Evolutionary conservation across 2,329 filamentous ascomycete genomes (phyloP).

Genomic region (Calcarisporium arbuscula): DNA sequence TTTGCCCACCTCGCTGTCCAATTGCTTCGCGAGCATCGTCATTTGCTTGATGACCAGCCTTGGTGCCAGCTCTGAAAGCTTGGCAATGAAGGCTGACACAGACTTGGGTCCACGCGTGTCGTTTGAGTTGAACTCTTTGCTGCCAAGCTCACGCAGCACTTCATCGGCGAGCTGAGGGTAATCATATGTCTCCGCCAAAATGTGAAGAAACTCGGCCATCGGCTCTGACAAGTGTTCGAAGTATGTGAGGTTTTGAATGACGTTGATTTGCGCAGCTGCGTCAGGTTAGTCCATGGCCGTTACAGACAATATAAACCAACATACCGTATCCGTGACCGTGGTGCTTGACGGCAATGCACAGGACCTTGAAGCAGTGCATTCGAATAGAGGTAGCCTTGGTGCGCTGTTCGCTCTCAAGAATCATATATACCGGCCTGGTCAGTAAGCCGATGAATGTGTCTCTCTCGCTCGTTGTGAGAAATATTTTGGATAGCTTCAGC

Average conservation of each 20-base stretch:
- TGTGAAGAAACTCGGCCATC: slow-evolving; percentile 97
- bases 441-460: slow-evolving; percentile 92
- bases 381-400: slow-evolving; percentile 83
- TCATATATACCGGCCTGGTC: slow-evolving; percentile 86
- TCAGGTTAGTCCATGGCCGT: slow-evolving; percentile 19
- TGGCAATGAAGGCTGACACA: slow-evolving; percentile 87
- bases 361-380: slow-evolving; percentile 95
- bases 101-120: slow-evolving; percentile 95
- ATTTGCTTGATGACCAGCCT: slow-evolving; percentile 95
- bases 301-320: too few relatives aligned
- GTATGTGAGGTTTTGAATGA: slow-evolving; percentile 95
- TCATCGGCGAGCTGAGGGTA: slow-evolving; percentile 94
- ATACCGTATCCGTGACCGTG: slow-evolving; percentile 93
- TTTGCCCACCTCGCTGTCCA: slow-evolving; percentile 87
- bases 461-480: slow-evolving; percentile 90
- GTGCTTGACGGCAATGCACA: slow-evolving; percentile 95
- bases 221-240: slow-evolving; percentile 98
- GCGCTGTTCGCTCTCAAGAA: slow-evolving; percentile 88
- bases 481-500: slow-evolving; percentile 85
- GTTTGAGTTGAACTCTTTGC: slow-evolving; percentile 96
- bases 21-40: slow-evolving; percentile 85
- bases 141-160: slow-evolving; percentile 86
- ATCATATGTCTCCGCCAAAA: slow-evolving; percentile 94
- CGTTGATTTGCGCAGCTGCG: slow-evolving; percentile 87
- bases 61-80: slow-evolving; percentile 86